Evolutionary conservation across 139 green algal genomes (phyloP).

Genomic region (Micromonas pusilla): DNA sequence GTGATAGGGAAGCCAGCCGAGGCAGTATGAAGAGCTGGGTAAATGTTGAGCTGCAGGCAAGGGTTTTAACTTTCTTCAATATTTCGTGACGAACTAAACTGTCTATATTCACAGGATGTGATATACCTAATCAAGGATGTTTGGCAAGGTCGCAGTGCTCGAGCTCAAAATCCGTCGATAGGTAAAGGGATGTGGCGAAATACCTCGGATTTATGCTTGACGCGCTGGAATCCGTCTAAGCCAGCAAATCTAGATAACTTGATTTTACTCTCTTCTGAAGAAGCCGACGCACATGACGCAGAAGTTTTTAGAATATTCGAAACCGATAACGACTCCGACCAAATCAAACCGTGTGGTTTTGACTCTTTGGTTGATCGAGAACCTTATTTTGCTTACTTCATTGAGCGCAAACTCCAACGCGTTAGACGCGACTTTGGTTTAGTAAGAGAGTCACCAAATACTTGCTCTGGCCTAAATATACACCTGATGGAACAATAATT

Average conservation of each 20-base stretch:
- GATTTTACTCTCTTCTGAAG: slow-evolving; percentile 64
- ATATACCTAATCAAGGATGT: slow-evolving; percentile 41
- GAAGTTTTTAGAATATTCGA: too few species aligned
- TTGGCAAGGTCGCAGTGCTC: slow-evolving; percentile 40
- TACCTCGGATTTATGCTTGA: background rate
- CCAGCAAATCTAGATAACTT: slow-evolving; percentile 74
- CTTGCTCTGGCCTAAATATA: background rate
- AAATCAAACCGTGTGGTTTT: background rate
- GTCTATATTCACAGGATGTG: slow-evolving; percentile 44
- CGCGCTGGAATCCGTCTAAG: background rate
- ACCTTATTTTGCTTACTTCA: background rate
- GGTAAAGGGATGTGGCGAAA: background rate
- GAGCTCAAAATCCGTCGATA: slow-evolving; percentile 11
- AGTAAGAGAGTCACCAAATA: background rate
- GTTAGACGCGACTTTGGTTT: background rate
- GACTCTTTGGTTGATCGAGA: background rate
- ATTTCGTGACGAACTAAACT: too few species aligned
- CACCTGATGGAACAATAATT: background rate
- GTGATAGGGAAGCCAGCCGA: slow-evolving; percentile 60
- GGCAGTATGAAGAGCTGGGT: background rate
- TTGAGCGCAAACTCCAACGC: background rate
- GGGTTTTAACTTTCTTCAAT: background rate
- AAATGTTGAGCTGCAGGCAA: slow-evolving; percentile 22
- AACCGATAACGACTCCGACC: too few species aligned
- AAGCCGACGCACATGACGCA: slow-evolving; percentile 40